Evolutionary conservation across 2,329 filamentous ascomycete species (phyloP).

Genomic region (Elsinoe necatrix): DNA sequence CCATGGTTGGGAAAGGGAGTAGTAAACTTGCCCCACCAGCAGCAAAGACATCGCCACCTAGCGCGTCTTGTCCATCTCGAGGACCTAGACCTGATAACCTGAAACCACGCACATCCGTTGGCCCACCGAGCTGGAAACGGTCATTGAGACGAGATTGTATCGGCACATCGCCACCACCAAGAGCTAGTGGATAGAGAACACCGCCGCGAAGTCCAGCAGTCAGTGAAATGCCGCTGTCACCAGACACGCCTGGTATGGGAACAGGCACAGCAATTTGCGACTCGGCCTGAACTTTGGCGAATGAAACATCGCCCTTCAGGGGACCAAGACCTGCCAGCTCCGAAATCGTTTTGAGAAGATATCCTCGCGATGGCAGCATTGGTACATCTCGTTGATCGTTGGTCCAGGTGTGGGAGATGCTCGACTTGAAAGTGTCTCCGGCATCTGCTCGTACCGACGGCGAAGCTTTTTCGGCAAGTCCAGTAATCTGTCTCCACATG

Average conservation of each 20-base stretch:
- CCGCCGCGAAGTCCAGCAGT: conserved; percentile 75
- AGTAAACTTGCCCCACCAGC: conserved; percentile 81
- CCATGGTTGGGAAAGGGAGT: conserved; percentile 72
- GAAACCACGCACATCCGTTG: conserved; percentile 91
- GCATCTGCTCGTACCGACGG: conserved; percentile 76
- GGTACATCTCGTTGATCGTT: conserved; percentile 76
- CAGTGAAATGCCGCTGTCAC: conserved; percentile 69
- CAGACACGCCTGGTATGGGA: conserved; percentile 57
- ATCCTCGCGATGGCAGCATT: conserved; percentile 73
- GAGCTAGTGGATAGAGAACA: conserved; percentile 70
- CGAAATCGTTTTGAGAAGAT: conserved; percentile 65
- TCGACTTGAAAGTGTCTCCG: conserved; percentile 84
- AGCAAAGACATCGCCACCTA: conserved; percentile 86
- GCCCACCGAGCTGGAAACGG: conserved; percentile 88
- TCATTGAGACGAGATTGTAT: conserved; percentile 78
- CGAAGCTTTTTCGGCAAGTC: conserved; percentile 65
- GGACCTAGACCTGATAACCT: conserved; percentile 81
- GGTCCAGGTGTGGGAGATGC: conserved; percentile 70
- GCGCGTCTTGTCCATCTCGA: conserved; percentile 72
- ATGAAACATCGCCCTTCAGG: conserved; percentile 81
- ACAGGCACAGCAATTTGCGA: conserved; percentile 67
- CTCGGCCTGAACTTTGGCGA: conserved; percentile 86
- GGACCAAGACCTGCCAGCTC: conserved; percentile 85
- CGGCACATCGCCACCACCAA: conserved; percentile 48
- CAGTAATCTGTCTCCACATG: conserved; percentile 82